Conservation (phyloP, 164 flowering plant species). For the Platanus orientalis region DNA sequence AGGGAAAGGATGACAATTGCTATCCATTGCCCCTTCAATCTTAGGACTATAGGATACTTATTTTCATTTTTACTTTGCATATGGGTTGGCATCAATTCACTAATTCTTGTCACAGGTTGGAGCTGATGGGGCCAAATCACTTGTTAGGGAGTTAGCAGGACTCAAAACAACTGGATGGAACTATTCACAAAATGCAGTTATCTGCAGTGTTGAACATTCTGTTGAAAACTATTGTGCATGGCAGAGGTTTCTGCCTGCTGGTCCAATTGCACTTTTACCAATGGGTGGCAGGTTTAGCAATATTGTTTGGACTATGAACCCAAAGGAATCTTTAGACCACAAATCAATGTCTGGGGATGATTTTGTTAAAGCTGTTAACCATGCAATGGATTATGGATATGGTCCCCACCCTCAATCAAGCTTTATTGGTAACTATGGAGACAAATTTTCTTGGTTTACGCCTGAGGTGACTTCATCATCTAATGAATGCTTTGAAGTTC, state of each 20-base stretch:
- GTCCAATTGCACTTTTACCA: constrained; percentile 95
- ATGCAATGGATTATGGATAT: constrained; percentile 78
- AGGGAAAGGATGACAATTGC: not conserved
- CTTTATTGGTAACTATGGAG: constrained; percentile 20
- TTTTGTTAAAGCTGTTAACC: constrained; percentile 68
- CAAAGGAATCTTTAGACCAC: constrained; percentile 53
- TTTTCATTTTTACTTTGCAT: not conserved
- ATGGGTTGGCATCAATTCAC: not conserved
- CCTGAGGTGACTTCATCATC: constrained; percentile 29
- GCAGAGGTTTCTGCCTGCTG: constrained; percentile 92
- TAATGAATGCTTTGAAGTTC: constrained; percentile 64
- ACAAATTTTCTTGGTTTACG: constrained; percentile 46
- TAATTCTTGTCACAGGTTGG: constrained; percentile 58
- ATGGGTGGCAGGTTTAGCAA: constrained; percentile 87
- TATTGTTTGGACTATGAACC: constrained; percentile 97
- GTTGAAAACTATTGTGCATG: constrained; percentile 78
- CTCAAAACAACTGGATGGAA: constrained; percentile 85
- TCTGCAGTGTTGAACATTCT: constrained; percentile 85
- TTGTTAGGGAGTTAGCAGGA: constrained; percentile 84
- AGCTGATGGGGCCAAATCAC: constrained; percentile 94
- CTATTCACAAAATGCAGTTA: constrained; percentile 85
- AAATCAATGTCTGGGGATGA: constrained; percentile 61
- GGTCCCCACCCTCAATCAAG: constrained; percentile 79
- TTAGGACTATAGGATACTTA: not conserved
- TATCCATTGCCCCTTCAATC: not conserved